Base-by-base conservation (phyloP, 129 eudicot genomes). In the Centrapalus pauciflorus region DNA sequence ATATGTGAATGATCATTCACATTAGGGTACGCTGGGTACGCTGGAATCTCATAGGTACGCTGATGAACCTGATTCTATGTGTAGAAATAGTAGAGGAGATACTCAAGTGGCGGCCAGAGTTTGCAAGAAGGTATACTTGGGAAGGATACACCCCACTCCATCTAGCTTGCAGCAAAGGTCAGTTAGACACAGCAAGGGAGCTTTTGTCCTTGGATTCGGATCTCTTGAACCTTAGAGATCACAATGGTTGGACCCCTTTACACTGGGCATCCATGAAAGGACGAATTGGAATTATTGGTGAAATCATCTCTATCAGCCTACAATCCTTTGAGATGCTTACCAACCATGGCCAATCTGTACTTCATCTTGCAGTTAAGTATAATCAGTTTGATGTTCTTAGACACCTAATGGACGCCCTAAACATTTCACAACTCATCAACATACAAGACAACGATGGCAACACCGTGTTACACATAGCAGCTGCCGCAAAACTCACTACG, bases 181-280 rank as follows among this genome's bases (percentile, higher is more conserved):
- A 76, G 5, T 11, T 84, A 6, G 85, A 84, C 7, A 80, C 79
- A 49, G 70, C 77, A 48, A 66, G 83, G 32, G 79, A 80, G 64
- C 74, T 84, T 45, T 11, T 77, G 7, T 62, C 45, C 67, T 68
- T 70, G 13, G 89, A 84, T 34, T 37, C 51, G 0, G 89, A 84
- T 35, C 83, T 84, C 11, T 49, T 80, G 32, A 64, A 24, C 54
- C 74, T 80, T 8, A 73, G 62, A 70, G 89, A 84, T 65, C 55
- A 66, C 51, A 69, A 80, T 10, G 80, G 82, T 29, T 70, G 80
- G 76, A 84, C 85, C 2, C 90, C 90, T 19, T 71, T 84, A 17
- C 90, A 84, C 56, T 70, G 69, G 64, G 86, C 86, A n/a, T 73
- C 77, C 0, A 74, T 78, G 66, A 80, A 62, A 70, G 90, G 86